Evolutionary conservation across 805 yeast species (phyloP), one percentile per base, ranked within the genome.

Genomic region (Naumovozyma dairenensis): DNA sequence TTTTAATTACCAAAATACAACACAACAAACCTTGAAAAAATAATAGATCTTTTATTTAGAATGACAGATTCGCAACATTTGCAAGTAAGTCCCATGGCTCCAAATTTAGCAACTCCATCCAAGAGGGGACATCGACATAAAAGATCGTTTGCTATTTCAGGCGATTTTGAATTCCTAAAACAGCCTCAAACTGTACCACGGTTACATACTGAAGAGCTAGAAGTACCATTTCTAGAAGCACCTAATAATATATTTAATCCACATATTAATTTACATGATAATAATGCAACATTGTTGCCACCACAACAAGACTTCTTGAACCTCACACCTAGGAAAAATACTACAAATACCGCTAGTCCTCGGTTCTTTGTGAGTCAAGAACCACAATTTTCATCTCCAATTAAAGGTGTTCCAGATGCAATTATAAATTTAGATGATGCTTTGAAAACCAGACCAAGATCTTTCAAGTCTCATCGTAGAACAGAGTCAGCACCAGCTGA

Each of bases 91-190:
- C 15, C 44, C 12, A 33, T 40, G 20, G 25, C 37, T 7, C n/a
- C n/a, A n/a, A 37, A 36, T 26, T 17, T 40, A 9, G 22, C 38
- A 8, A 48, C 62, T 1, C 56, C 65, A 2, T 47, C 56, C 29
- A 62, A 62, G 48, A 62, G 72, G 42, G 73, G 76, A 2, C 95
- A 85, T 58, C 72, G 82, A 29, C 95, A 85, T 49, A 72, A 83
- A 48, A 63, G 95, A 33, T 84, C 94, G 0, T 86, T 89, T 16
- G 94, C 94, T 0, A 78, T 85, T 5, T 80, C 92, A 6, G 92
- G 92, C 4, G 94, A 85, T 53, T 80, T 83, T 51, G 92, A 81
- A 45, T 60, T 60, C 35, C 44, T 60, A 31, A 56, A 55, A 28
- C 53, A 51, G 16, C 49, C 49, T 2, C 41, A 40, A 9, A 31